Evolutionary conservation across 345 rosid genomes (phyloP).

Genomic region (Cochlearia excelsa): DNA sequence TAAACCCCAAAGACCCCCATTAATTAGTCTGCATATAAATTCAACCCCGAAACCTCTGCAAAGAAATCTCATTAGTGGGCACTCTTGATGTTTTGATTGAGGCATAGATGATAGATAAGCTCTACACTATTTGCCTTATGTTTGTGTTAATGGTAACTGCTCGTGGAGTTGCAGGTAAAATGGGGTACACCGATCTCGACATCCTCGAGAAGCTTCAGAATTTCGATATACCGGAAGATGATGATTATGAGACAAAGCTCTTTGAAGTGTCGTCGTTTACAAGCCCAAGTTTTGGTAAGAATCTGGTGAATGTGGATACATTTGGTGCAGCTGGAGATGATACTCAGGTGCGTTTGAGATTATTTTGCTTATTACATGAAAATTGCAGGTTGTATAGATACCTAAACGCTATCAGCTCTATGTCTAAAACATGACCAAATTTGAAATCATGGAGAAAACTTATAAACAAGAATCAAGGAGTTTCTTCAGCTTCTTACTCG

Average conservation of each 20-base stretch:
- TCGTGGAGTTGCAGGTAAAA: constrained; percentile 55
- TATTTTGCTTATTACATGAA: constrained; percentile 6
- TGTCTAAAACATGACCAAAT: neutral
- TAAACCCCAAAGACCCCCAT: constrained; percentile 43
- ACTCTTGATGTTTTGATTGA: constrained; percentile 24
- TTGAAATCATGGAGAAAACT: too few relatives aligned
- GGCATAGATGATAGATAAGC: constrained; percentile 51
- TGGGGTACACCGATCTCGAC: constrained; percentile 43
- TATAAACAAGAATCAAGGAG: too few relatives aligned
- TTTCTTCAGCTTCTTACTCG: too few relatives aligned
- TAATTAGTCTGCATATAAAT: constrained; percentile 63
- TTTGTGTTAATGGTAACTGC: constrained; percentile 48
- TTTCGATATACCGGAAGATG: constrained; percentile 51
- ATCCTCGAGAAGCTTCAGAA: constrained; percentile 49
- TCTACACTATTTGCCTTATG: constrained; percentile 49
- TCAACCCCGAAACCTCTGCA: constrained; percentile 41
- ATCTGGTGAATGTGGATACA: constrained; percentile 86
- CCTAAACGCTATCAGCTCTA: neutral
- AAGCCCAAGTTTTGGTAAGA: constrained; percentile 57
- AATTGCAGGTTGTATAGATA: constrained; percentile 3
- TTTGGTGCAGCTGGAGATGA: constrained; percentile 95
- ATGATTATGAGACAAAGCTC: constrained; percentile 39
- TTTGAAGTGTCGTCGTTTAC: constrained; percentile 48
- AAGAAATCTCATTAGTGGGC: constrained; percentile 31
- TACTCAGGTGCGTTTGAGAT: constrained; percentile 46